phyloP scores from a whole-genome alignment of 805 yeast genomes.

The Kazachstania viticola region DNA sequence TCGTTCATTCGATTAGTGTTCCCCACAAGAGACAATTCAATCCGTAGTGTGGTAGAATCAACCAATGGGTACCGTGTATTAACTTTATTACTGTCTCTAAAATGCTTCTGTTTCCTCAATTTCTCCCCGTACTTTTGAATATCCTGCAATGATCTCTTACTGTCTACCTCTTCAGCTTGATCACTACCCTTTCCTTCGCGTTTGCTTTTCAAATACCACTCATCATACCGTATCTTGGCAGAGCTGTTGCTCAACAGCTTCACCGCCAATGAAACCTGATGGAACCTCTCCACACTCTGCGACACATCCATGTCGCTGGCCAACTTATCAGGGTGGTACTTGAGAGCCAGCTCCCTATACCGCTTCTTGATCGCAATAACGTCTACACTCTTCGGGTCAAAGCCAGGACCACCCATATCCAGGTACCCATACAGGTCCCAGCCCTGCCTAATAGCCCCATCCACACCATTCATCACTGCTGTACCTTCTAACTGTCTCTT shows the following conservation, averaged over 20 bases:
- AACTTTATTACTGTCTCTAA: conserved; percentile 12
- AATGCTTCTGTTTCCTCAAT: conserved; percentile 20
- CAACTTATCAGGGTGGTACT: conserved; percentile 22
- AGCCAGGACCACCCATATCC: too few relatives aligned
- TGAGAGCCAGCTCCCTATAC: conserved; percentile 15
- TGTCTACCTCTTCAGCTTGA: conserved; percentile 2
- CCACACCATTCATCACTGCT: too few relatives aligned
- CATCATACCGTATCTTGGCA: conserved; percentile 14
- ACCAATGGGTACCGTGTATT: too few relatives aligned
- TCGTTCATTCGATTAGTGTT: too few relatives aligned
- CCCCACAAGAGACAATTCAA: too few relatives aligned
- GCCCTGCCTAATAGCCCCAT: too few relatives aligned
- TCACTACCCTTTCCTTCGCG: conserved; percentile 1
- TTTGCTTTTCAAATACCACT: conserved; percentile 6
- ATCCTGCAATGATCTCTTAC: neutral
- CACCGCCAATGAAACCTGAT: conserved; percentile 18
- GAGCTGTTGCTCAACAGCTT: conserved; percentile 13
- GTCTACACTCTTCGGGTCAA: conserved; percentile 35
- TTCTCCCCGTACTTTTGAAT: conserved; percentile 18
- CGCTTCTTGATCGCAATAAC: conserved; percentile 10
- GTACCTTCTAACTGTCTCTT: too few relatives aligned
- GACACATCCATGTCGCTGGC: too few relatives aligned
- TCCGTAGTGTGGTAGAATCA: too few relatives aligned
- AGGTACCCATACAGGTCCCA: too few relatives aligned
- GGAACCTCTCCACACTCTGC: conserved; percentile 14